A percentile compares a stretch with the other conserved stretches of the same genome.
Conservation (phyloP, 2,329 filamentous ascomycete species). For the Alternaria ethzedia region DNA sequence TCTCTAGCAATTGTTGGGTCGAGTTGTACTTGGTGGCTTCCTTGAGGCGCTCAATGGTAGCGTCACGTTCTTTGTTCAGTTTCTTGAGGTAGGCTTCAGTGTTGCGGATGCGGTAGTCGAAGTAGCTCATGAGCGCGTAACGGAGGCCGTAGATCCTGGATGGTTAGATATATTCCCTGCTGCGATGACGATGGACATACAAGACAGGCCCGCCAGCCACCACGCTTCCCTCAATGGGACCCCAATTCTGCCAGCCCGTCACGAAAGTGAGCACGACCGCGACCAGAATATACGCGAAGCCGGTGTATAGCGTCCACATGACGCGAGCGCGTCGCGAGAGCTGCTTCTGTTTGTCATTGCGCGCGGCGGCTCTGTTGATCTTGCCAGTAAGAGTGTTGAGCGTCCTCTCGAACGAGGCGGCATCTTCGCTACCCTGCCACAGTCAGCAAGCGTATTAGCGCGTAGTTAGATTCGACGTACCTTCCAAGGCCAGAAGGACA, state of each 20-base stretch:
- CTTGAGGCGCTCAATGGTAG: conserved; percentile 93
- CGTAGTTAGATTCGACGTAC: conserved; percentile 2
- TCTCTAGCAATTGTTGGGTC: conserved; percentile 89
- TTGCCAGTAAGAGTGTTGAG: conserved; percentile 82
- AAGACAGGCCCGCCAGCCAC: conserved; percentile 78
- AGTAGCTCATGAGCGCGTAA: conserved; percentile 70
- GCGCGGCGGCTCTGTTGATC: conserved; percentile 75
- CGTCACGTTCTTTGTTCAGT: conserved; percentile 78
- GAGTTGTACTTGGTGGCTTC: conserved; percentile 95
- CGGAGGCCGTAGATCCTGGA: conserved; percentile 80
- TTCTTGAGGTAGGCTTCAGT: conserved; percentile 73
- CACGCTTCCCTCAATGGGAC: conserved; percentile 76
- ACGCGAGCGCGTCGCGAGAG: conserved; percentile 79
- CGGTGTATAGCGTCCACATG: conserved; percentile 87
- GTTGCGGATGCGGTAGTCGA: conserved; percentile 78
- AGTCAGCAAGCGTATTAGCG: conserved; percentile 15
- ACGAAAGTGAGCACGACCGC: conserved; percentile 82
- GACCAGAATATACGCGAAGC: conserved; percentile 88
- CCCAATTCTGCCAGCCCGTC: conserved; percentile 81
- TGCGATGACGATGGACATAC: conserved; percentile 56
- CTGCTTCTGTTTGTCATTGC: conserved; percentile 75
- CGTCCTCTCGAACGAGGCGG: conserved; percentile 91
- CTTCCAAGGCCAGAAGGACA: conserved; percentile 78
- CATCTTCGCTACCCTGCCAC: conserved; percentile 75
- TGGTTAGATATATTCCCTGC: conserved; percentile 22